Base-by-base conservation (phyloP, 371 early-diverging fungal genomes). In the Lichtheimia ramosa region DNA sequence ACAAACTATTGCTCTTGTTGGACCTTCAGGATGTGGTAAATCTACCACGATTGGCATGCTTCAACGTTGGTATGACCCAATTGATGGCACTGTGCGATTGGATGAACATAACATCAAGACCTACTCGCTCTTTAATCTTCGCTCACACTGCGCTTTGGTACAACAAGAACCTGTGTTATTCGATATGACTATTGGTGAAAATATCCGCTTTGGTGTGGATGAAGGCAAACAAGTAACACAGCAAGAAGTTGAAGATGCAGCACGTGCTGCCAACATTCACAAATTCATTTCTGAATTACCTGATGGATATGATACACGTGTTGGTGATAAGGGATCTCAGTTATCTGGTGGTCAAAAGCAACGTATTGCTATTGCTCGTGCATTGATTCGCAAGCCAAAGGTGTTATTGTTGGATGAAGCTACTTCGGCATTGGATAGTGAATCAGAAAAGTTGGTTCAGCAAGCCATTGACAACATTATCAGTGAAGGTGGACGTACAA, bases 341-440 rank as follows among this genome's bases (percentile, higher is more conserved):
- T 49, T 64, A 10, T 59, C 63, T 0, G 68, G 63, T 56, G 68
- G 68, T 23, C 68, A 67, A 42, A 67, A 67, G 50, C 63, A 67
- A 27, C 63, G 68, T 13, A 67, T 67, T 42, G 68, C 68, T 13
- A 67, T 67, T 43, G 63, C 89, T 5, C 77, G 92, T 53, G 87
- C 87, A 0, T 24, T 86, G 59, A 83, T 97, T 63, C 87, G 90
- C 49, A 85, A 95, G 59, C 94, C 94, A 27, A 82, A 77, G 59
- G 83, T 97, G 14, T 74, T 97, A 52, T 72, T 98, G 24, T 75
- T 98, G 42, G 99, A 99, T 68, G 98, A 99, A 65, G 96, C 98
- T 0, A 98, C 99, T 3, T 89, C 91, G 3, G 95, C 96, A 0
- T 64, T 96, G 49, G 96, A 96, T 70, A 86, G 90, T 16, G 86